Conservation (phyloP, 2,329 filamentous ascomycete genomes). For the Penicillium rolfsii region DNA sequence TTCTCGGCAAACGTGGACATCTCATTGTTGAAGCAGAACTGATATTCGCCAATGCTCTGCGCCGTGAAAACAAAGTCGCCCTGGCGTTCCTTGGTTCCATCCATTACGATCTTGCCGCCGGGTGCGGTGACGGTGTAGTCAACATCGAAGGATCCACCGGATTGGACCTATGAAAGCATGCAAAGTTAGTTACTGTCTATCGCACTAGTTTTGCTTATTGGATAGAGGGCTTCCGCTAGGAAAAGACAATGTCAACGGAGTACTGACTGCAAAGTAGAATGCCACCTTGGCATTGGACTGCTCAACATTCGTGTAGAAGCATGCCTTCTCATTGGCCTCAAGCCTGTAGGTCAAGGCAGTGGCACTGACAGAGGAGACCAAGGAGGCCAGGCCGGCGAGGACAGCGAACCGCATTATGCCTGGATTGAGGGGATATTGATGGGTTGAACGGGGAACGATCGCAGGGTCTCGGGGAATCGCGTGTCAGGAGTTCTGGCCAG, state of each 20-base stretch:
- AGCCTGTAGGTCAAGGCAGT: conserved; percentile 96
- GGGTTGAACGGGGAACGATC: conserved; percentile 14
- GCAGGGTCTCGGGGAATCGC: conserved; percentile 23
- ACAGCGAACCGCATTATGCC: conserved; percentile 67
- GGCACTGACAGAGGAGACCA: conserved; percentile 72
- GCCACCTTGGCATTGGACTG: conserved; percentile 84
- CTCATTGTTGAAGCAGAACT: conserved; percentile 97
- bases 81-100: conserved; percentile 88
- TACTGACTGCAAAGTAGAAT: conserved; percentile 94
- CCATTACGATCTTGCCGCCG: conserved; percentile 75
- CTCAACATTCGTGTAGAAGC: conserved; percentile 84
- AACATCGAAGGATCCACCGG: conserved; percentile 95
- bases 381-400: conserved; percentile 69
- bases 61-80: conserved; percentile 98
- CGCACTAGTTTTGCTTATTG: too few relatives aligned
- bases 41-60: conserved; percentile 83
- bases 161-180: conserved; percentile 74
- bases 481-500: conserved; percentile 40
- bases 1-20: conserved; percentile 99
- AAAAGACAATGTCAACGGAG: conserved; percentile 4
- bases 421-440: conserved; percentile 18
- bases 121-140: conserved; percentile 89
- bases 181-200: conserved; percentile 11
- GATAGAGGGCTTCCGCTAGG: neutral
- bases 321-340: conserved; percentile 86